These are phyloP conservation scores for Kandelia obovata DNA, from an alignment of 345 rosid species.

Conservation along the genomic window DNA sequence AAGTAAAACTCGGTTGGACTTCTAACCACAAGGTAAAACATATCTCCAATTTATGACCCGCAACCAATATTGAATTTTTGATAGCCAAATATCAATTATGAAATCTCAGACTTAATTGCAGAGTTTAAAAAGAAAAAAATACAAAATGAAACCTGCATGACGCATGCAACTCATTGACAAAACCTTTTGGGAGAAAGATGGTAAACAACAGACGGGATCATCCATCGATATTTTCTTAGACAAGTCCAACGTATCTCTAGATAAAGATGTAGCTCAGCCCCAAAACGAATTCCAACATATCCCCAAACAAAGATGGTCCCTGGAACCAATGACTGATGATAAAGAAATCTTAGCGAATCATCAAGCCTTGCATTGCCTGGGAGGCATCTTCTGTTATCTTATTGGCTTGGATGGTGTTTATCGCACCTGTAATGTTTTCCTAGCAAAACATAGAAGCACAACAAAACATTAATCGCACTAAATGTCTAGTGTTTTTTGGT, in stretches of 20 bases:
- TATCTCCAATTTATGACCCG: too few relatives aligned
- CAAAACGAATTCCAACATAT: background rate
- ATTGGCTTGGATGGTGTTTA: constrained; percentile 80
- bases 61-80: too few relatives aligned
- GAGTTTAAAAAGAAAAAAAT: too few relatives aligned
- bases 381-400: constrained; percentile 77
- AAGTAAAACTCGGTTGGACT: too few relatives aligned
- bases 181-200: too few relatives aligned
- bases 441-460: constrained; percentile 23
- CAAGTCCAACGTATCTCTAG: too few relatives aligned
- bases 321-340: background rate
- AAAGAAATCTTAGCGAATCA: constrained; percentile 41
- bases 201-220: too few relatives aligned
- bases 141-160: too few relatives aligned
- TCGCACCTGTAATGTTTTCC: constrained; percentile 67
- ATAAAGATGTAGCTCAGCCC: background rate
- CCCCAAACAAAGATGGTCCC: background rate
- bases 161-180: too few relatives aligned
- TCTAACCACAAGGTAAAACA: too few relatives aligned
- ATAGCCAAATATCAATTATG: too few relatives aligned
- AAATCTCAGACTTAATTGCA: too few relatives aligned
- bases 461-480: background rate
- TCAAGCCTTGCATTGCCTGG: constrained; percentile 62
- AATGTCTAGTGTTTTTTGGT: background rate
- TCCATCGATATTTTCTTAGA: background rate